Base-by-base conservation (phyloP, 1,139 yeast genomes). In the Pichia sp. region DNA sequence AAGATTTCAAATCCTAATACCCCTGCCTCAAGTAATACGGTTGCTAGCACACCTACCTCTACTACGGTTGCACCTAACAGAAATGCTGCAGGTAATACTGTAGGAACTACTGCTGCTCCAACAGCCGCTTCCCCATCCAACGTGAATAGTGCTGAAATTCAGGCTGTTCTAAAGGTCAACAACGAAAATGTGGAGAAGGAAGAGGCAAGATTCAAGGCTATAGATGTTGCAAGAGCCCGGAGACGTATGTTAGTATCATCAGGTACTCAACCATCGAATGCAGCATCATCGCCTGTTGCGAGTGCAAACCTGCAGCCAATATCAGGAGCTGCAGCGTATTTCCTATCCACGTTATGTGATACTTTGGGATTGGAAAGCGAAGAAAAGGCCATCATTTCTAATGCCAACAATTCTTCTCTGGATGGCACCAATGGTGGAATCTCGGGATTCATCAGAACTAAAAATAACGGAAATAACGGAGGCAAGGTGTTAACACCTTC, bases 261-360 rank as follows among this genome's bases (percentile, higher is more conserved):
- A 10, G 38, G 13, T 32, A 15, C 45, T 16, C 48, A 40, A 10
- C 8, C 49, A n/a, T 19, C 40, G 7, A 52, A 52, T 15, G 30
- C 47, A 1, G 30, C 38, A 5, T 41, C 34, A 13, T 47, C 52
- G 8, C 50, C 52, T 11, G n/a, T 6, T 42, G 40, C 32, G 10
- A 34, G 29, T 30, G 13, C 40, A 5, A 45, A 45, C 5, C 23
- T 26, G 11, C 19, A 34, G 2, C 38, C 43, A 30, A 31, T 36
- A 15, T 38, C 54, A 30, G 80, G 81, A 61, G 81, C 84, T 0
- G 76, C 77, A 52, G 70, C 71, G 57, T 81, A 79, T 65, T 78
- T 81, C 64, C 71, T 76, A 53, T 78, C 82, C 0, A 74, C 84
- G 1, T 69, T 81, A 57, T 75, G 81, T 10, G 81, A 81, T 62